phyloP scores from a whole-genome alignment of 257 asterid species.

The Coffea eugenioides region DNA sequence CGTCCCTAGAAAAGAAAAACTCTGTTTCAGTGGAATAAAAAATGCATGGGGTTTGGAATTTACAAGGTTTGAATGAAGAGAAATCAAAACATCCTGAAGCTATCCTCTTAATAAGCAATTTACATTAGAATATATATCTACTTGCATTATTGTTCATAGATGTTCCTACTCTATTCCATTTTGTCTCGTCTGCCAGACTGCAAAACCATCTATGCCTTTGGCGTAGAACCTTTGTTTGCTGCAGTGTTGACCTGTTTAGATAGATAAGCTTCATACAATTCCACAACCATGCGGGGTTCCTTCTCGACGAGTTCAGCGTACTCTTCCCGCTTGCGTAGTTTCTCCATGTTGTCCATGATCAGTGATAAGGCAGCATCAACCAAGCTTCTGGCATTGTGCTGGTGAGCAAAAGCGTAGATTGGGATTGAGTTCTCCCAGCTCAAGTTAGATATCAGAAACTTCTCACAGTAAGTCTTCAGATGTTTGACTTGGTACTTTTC shows the following conservation, averaged over 20 bases:
- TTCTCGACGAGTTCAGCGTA: slow-evolving; percentile 73
- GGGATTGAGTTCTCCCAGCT: slow-evolving; percentile 75
- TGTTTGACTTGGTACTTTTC: slow-evolving; percentile 86
- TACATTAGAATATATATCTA: neutral
- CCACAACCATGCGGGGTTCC: slow-evolving; percentile 79
- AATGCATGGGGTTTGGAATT: neutral
- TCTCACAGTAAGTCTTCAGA: slow-evolving; percentile 75
- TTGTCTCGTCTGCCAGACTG: neutral
- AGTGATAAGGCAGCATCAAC: slow-evolving; percentile 63
- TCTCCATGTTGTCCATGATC: slow-evolving; percentile 72
- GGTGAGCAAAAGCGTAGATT: slow-evolving; percentile 75
- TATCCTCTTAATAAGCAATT: neutral
- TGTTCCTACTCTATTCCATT: neutral
- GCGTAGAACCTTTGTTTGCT: slow-evolving; percentile 41
- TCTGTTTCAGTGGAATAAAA: neutral
- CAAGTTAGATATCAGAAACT: slow-evolving; percentile 62
- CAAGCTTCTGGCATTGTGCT: slow-evolving; percentile 63
- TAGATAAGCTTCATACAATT: slow-evolving; percentile 70
- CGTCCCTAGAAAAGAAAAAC: neutral
- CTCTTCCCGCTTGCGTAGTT: slow-evolving; percentile 68
- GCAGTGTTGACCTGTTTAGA: slow-evolving; percentile 84
- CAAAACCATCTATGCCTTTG: slow-evolving; percentile 29
- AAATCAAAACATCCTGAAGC: neutral
- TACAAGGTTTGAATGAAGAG: neutral
- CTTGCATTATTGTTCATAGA: neutral